Conservation (phyloP, 2,329 filamentous ascomycete species). For the Phaeoacremonium minimum region DNA sequence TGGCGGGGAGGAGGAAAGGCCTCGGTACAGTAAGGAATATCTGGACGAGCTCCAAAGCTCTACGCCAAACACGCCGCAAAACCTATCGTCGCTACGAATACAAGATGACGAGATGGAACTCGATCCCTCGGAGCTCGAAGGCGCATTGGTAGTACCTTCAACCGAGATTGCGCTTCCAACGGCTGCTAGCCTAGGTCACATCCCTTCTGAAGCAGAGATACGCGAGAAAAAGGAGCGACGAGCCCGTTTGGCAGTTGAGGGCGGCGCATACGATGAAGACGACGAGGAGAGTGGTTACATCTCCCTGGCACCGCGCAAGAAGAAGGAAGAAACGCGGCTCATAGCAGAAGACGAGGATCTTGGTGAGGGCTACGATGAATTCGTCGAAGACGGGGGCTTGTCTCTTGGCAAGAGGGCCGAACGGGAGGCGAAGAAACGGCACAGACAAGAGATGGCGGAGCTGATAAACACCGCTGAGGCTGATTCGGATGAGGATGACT, state of each 20-base stretch:
- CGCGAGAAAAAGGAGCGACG: conserved; percentile 86
- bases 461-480: conserved; percentile 78
- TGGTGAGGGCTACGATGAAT: conserved; percentile 89
- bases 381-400: conserved; percentile 78
- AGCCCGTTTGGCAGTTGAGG: conserved; percentile 67
- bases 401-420: conserved; percentile 76
- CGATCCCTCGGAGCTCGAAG: conserved; percentile 58
- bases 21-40: conserved; percentile 82
- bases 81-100: conserved; percentile 41
- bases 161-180: conserved; percentile 30
- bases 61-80: conserved; percentile 76
- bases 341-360: conserved; percentile 86
- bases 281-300: conserved; percentile 32
- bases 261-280: conserved; percentile 60
- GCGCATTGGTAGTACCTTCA: conserved; percentile 58
- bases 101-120: conserved; percentile 45
- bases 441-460: conserved; percentile 75
- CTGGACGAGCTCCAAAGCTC: conserved; percentile 81
- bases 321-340: conserved; percentile 69
- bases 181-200: conserved; percentile 31
- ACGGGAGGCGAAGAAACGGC: conserved; percentile 60
- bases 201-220: conserved; percentile 82
- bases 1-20: conserved; percentile 62
- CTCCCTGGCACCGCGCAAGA: conserved; percentile 38
- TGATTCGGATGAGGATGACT: conserved; percentile 54